Conservation (phyloP, 169 alveolate genomes). For the Theileria luwenshuni region DNA sequence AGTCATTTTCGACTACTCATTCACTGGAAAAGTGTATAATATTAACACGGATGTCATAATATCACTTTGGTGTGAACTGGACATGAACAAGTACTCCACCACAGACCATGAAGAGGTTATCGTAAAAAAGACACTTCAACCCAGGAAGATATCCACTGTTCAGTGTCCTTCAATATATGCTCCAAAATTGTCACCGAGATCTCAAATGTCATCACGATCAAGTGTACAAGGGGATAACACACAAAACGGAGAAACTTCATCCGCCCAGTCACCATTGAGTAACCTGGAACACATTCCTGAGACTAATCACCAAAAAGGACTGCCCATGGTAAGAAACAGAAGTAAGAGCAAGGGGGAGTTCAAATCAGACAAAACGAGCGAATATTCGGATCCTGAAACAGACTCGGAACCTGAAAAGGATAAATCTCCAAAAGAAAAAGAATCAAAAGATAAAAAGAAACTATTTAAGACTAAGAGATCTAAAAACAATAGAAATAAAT, state of each 20-base stretch:
- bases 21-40: slow-evolving; percentile 22
- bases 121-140: slow-evolving; percentile 7
- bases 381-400: neutral
- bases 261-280: neutral
- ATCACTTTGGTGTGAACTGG: slow-evolving; percentile 26
- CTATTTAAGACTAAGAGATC: neutral
- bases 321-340: too few species aligned
- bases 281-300: neutral
- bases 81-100: slow-evolving; percentile 5
- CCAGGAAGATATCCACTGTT: slow-evolving; percentile 22
- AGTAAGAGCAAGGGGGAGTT: too few species aligned
- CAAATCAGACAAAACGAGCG: too few species aligned
- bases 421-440: neutral
- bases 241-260: neutral
- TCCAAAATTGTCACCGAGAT: neutral
- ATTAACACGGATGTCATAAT: slow-evolving; percentile 24
- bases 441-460: neutral
- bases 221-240: neutral
- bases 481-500: neutral
- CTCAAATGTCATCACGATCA: neutral
- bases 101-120: neutral
- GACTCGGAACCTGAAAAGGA: neutral
- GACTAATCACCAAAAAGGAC: too few species aligned
- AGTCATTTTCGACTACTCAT: slow-evolving; percentile 46
- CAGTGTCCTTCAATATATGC: slow-evolving; percentile 27